phyloP scores from a whole-genome alignment of 2,329 filamentous ascomycete genomes.

The Cadophora gregata region DNA sequence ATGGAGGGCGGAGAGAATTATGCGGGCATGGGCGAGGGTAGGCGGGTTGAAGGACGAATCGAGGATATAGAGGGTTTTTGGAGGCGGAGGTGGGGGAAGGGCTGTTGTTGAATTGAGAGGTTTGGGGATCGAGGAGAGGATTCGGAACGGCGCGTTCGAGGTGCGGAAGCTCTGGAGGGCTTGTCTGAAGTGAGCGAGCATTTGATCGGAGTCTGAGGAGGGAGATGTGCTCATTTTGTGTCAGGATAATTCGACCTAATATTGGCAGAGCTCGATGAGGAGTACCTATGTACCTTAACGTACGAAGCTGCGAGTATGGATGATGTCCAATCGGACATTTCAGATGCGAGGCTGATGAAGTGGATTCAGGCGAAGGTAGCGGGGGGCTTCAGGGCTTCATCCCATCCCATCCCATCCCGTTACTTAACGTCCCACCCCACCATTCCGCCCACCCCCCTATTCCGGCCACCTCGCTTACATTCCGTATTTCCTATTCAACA shows the following conservation, averaged over 20 bases:
- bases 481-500: too few relatives aligned
- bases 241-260: slow-evolving; percentile 12
- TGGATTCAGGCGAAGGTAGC: not conserved
- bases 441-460: too few relatives aligned
- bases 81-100: slow-evolving; percentile 30
- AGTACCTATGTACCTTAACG: too few relatives aligned
- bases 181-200: slow-evolving; percentile 21
- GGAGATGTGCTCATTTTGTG: slow-evolving; percentile 18
- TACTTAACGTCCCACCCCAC: too few relatives aligned
- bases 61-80: slow-evolving; percentile 58
- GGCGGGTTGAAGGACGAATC: slow-evolving; percentile 75
- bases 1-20: slow-evolving; percentile 57
- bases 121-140: slow-evolving; percentile 37
- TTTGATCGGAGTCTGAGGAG: slow-evolving; percentile 7
- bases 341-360: slow-evolving; percentile 6
- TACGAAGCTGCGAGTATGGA: slow-evolving; percentile 7
- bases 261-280: too few relatives aligned
- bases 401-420: not conserved
- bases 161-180: slow-evolving; percentile 29
- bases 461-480: too few relatives aligned
- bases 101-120: slow-evolving; percentile 19
- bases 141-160: slow-evolving; percentile 34
- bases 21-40: slow-evolving; percentile 63
- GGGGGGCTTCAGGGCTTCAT: too few relatives aligned
- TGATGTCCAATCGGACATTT: slow-evolving; percentile 6